Percentiles rank a stretch among this genome's conserved stretches.
phyloP scores from a whole-genome alignment of 2,329 filamentous ascomycete genomes.

The Fusarium acutatum region DNA sequence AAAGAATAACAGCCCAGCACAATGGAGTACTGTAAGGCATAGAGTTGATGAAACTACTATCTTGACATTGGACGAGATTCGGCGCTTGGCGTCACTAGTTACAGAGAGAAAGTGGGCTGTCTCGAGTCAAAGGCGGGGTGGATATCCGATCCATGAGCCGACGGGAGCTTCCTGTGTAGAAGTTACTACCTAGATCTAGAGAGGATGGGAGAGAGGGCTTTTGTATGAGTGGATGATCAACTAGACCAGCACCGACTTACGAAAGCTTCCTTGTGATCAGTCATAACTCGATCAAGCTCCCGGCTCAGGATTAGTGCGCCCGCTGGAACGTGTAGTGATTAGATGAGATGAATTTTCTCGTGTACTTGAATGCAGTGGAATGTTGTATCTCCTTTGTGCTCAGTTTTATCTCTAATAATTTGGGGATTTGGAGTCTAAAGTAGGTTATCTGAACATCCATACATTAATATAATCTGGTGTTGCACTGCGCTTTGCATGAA shows the following conservation, averaged over 20 bases:
- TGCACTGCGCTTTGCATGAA: background rate
- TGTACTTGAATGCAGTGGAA: conserved; percentile 11
- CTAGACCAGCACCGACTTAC: conserved; percentile 9
- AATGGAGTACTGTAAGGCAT: background rate
- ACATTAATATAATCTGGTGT: background rate
- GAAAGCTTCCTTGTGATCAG: background rate
- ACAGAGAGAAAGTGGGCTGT: background rate
- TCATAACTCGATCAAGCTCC: background rate
- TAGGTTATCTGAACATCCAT: background rate
- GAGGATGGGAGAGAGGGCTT: background rate
- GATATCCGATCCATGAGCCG: background rate
- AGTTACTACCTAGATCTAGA: background rate
- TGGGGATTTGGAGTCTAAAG: background rate
- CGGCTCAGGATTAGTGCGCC: conserved; percentile 15
- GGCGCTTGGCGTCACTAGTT: background rate
- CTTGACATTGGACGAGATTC: background rate
- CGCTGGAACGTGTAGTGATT: conserved; percentile 16
- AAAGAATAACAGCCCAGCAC: background rate
- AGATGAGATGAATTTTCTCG: background rate
- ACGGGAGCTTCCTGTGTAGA: background rate
- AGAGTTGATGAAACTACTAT: background rate
- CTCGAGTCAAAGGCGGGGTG: background rate
- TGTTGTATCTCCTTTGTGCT: background rate
- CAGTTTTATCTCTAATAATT: background rate
- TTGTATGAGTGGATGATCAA: conserved; percentile 9